Base-by-base conservation (phyloP, 345 rosid species). In the Pistacia vera region DNA sequence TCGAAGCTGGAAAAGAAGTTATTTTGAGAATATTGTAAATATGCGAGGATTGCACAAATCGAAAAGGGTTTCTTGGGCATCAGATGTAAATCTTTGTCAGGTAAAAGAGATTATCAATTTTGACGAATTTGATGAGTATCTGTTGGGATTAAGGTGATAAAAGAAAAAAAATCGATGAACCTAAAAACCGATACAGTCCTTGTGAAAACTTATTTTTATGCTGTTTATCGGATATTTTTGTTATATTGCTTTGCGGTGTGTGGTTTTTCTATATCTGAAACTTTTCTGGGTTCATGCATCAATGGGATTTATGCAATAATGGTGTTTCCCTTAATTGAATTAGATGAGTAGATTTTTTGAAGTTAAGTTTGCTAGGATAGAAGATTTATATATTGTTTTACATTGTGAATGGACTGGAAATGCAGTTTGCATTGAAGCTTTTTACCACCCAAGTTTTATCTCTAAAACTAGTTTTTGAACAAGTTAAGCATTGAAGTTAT, bases 21-120 rank as follows among this genome's bases (percentile, higher is more conserved):
- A 41, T 72, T 71, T 58, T 16, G 58, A 66, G 59, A 70, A 52
- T 74, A 76, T 81, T 86, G 92, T 85, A 81, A 92, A 81, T 80
- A 92, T 94, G 98, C 81, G 91, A 82, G 87, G 93, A 84, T 81
- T 81, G 86, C 85, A 78, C 84, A 92, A 91, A 93, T 89, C 91
- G 80, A 95, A 91, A 90, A 86, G 95, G 83, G 86, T 95, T 69
- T 81, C 92, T 12, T 93, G 99, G 99, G 97, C 97, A 57, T 78
- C 97, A 18, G 98, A 93, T 91, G 92, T 83, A 83, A 92, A 89
- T 75, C 99, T 96, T 86, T 91, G 97, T 90, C 97, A 93, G 99
- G 99, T 96, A 96, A 91, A 77, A 62, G 30, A 49, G 57, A 49
- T 48, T 51, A 30, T 73, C 41, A 51, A 48, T 51, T 51, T 59